Evolutionary conservation across 352 stramenopile species (phyloP).

Genomic region (Phytophthora podocarpi): DNA sequence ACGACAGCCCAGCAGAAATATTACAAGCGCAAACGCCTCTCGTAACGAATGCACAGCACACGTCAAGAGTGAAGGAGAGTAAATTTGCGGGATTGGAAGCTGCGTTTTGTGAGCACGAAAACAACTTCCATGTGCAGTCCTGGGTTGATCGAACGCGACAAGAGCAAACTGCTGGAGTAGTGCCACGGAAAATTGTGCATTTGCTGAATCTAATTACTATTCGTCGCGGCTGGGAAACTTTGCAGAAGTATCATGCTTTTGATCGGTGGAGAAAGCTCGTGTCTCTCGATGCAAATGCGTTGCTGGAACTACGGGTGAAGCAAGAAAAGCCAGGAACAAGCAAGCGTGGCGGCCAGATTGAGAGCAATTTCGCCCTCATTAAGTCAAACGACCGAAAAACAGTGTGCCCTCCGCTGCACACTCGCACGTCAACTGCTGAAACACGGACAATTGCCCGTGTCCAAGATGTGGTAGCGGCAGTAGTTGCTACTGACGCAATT

Average conservation of each 20-base stretch:
- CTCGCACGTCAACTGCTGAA: background rate
- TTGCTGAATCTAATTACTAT: conserved; percentile 49
- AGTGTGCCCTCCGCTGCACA: conserved; percentile 21
- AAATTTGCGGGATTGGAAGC: conserved; percentile 45
- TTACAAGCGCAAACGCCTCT: background rate
- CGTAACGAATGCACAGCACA: background rate
- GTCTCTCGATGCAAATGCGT: background rate
- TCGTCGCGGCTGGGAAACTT: conserved; percentile 24
- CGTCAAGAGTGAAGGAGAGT: conserved; percentile 20
- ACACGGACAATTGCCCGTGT: background rate
- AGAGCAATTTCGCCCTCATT: background rate
- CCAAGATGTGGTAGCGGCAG: conserved; percentile 31
- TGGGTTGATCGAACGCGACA: background rate
- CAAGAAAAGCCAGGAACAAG: background rate
- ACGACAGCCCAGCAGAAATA: background rate
- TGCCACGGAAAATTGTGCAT: conserved; percentile 27
- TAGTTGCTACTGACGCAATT: conserved; percentile 37
- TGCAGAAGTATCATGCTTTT: conserved; percentile 36
- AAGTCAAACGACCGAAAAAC: background rate
- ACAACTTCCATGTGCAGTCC: conserved; percentile 27
- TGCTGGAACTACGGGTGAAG: background rate
- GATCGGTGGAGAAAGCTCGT: conserved; percentile 37
- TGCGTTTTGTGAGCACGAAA: conserved; percentile 42
- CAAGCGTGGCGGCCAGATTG: background rate
- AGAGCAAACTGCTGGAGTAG: conserved; percentile 8